Base-by-base conservation (phyloP, 129 eudicot genomes). In the Oenanthe sinensis region DNA sequence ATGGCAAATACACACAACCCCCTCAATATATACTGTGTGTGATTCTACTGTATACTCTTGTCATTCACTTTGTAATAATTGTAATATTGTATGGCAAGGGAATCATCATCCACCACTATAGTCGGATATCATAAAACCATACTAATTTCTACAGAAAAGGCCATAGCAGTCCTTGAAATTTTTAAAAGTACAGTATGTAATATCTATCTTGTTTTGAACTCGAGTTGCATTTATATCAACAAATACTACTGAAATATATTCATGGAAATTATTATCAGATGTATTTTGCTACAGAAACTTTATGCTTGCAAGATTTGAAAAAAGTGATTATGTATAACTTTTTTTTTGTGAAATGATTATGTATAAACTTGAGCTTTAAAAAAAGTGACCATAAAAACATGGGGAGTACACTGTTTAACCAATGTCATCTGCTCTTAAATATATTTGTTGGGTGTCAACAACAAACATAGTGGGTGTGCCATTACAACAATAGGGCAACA, bases 381-480 rank as follows among this genome's bases (percentile, higher is more conserved):
- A 24, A 60, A 3, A 26, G 36, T 24, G 33, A 24, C 68, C 68
- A 60, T 60, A 60, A 62, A 11, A 62, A 24, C 39, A 67, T 30
- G 43, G 8, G 42, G 42, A 60, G 40, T 13, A 67, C 71, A 67
- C 71, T 65, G 20, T 65, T 65, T 12, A 2, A 65, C 19, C 68
- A 24, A 60, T 6, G 36, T 80, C 75, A 71, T 81, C 82, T 71
- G 50, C 62, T 74, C 76, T 71, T 68, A 72, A 42, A 44, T 72
- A 76, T 36, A 76, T 74, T 74, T 84, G 91, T 81, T 80, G 76
- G 76, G 89, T 82, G 85, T 81, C 82, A 89, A 75, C 92, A 81
- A 86, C 92, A 86, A 89, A 88, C 95, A 91, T 80, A 79, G 82
- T 75, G 97, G 91, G 97, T 89, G 88, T 74, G 85, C 87, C 84